Conservation (phyloP, 2,329 filamentous ascomycete genomes). For the Ceratocystis cacaofunesta region DNA sequence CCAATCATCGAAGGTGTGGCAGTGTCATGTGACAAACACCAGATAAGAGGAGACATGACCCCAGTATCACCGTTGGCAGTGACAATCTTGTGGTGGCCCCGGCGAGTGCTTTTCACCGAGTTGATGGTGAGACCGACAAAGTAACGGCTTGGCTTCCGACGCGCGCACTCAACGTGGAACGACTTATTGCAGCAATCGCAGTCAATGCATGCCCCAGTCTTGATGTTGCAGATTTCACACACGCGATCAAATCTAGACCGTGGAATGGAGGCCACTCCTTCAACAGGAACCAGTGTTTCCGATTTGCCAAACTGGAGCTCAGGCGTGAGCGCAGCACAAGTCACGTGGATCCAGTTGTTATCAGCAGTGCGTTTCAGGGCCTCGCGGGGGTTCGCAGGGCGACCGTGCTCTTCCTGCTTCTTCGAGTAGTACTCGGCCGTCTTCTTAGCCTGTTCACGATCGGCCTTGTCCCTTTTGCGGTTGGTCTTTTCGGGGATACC, state of each 20-base stretch:
- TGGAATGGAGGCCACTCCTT: conserved; percentile 76
- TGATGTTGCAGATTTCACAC: conserved; percentile 72
- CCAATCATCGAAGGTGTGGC: conserved; percentile 38
- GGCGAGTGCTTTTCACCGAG: conserved; percentile 75
- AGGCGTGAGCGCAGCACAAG: conserved; percentile 79
- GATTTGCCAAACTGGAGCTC: conserved; percentile 89
- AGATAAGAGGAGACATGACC: conserved; percentile 69
- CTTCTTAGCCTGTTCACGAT: conserved; percentile 68
- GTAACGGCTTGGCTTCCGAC: conserved; percentile 53
- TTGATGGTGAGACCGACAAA: conserved; percentile 78
- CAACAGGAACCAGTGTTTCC: conserved; percentile 65
- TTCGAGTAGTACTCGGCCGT: conserved; percentile 70
- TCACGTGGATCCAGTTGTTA: conserved; percentile 97
- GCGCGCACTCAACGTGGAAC: conserved; percentile 84
- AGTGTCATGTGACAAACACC: conserved; percentile 78
- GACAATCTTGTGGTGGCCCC: conserved; percentile 66
- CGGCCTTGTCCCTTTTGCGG: conserved; percentile 63
- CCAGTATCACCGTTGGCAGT: conserved; percentile 70
- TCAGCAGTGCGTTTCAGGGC: conserved; percentile 85
- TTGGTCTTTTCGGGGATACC: conserved; percentile 47
- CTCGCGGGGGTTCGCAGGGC: conserved; percentile 72
- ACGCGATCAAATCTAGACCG: conserved; percentile 55
- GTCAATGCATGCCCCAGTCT: conserved; percentile 61
- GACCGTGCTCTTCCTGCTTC: conserved; percentile 69
- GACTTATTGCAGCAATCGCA: conserved; percentile 58